These are phyloP conservation scores for Hypsizygus marmoreus DNA, from an alignment of 768 basidiomycete species.

Conservation along the genomic window DNA sequence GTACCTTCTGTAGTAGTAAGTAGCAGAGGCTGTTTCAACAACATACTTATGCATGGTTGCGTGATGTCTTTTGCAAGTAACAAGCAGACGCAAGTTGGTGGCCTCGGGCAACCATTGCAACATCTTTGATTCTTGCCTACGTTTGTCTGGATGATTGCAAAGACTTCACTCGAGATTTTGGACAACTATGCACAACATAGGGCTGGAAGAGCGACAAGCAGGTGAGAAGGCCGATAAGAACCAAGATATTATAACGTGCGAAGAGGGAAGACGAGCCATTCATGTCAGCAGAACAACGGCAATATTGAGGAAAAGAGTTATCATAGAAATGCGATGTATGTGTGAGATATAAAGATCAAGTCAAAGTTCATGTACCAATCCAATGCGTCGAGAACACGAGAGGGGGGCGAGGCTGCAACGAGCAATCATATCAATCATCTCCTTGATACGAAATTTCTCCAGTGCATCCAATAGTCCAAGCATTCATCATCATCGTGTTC, in stretches of 20 bases:
- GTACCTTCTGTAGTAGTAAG: too few species aligned
- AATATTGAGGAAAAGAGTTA: conserved; percentile 4
- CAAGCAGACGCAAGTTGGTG: too few species aligned
- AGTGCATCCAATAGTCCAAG: conserved; percentile 5
- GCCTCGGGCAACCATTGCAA: too few species aligned
- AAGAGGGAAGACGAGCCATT: neutral
- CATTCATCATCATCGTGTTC: conserved; percentile 10
- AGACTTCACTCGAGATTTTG: neutral
- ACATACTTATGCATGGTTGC: too few species aligned
- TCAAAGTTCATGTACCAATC: conserved; percentile 11
- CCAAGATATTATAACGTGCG: conserved; percentile 10
- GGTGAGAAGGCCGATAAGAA: conserved; percentile 4
- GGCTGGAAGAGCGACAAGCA: too few species aligned
- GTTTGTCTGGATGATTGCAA: too few species aligned
- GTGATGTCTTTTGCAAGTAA: too few species aligned
- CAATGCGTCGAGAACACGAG: conserved; percentile 10
- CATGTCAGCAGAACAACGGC: conserved; percentile 1
- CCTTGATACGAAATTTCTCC: conserved; percentile 8
- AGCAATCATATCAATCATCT: conserved; percentile 11
- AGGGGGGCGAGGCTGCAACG: conserved; percentile 9
- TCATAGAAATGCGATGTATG: conserved; percentile 10
- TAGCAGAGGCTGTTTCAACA: too few species aligned
- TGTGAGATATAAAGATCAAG: conserved; percentile 11
- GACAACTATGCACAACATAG: conserved; percentile 8
- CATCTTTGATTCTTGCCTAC: too few species aligned